Evolutionary conservation across 805 yeast species (phyloP), one percentile per base, ranked within the genome.

Genomic region (Saturnispora silvae): DNA sequence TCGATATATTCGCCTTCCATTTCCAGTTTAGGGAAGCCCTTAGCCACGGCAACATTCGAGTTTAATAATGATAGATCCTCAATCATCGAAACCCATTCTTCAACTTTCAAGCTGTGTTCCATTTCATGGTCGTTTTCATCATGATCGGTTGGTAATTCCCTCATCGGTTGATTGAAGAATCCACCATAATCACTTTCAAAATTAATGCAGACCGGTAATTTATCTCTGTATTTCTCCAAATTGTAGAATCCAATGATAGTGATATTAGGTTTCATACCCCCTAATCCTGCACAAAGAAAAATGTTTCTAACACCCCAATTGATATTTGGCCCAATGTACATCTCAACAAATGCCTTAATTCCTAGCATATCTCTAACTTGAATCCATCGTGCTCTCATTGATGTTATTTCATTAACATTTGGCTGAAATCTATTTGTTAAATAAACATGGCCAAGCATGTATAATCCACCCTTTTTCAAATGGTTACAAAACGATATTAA

Each of bases 261-360:
- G 36, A 92, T 87, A 53, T 92, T 92, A 2, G 98, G 98, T 50
- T 75, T 80, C 98, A 92, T 92, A 10, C 96, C 96, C 6, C 99
- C 99, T n/a, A 92, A 64, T 0, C 99, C 99, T 3, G 95, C 81
- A 0, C 96, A 96, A 42, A 89, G 57, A 41, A 74, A 86, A 8
- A 92, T 86, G 53, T 89, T 89, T 43, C 98, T 66, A 0, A 85
- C 94, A 19, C 98, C 97, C 96, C 97, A 89, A 0, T 86, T 80
- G 29, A 92, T 65, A 2, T 81, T 70, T 0, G 95, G 87, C 0
- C 95, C 94, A 9, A 86, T 69, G 1, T 89, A 83, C 34, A 92
- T 75, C 53, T 92, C 98, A 5, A 92, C 92, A 66, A 92, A 92
- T 0, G 96, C 97, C 54, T 92, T 92, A 38, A 92, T 73, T 24